Evolutionary conservation across 371 early-diverging fungal species (phyloP), one percentile per base, ranked within the genome.

Genomic region (Circinella minor): DNA sequence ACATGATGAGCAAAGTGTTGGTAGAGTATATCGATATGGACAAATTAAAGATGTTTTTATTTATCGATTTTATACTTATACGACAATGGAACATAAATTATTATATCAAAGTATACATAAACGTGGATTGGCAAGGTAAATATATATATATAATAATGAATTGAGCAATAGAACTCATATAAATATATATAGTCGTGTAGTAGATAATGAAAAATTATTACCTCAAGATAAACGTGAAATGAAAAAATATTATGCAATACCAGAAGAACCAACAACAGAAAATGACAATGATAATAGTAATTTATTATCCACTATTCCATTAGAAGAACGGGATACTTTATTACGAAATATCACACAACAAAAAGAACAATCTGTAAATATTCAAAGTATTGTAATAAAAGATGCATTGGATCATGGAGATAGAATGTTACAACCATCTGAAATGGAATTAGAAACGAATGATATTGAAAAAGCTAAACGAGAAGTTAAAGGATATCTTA

Each of bases 1-100:
- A n/a, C 71, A 90, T 73, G 95, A 95, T 74, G 90, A 97, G 51
- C 98, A 98, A 78, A 95, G 94, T 10, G 89, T 96, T 57, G 95
- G 94, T 3, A 82, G 96, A 36, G 80, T 88, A 11, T 89, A 88
- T 65, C 84, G 89, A 36, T 81, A 84, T 65, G 89, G 89, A 3
- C 89, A 89, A 63, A 77, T 69, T 2, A 85, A 81, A 38, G 80
- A 80, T 8, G 88, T 88, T 0, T 77, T 71, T 68, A 79, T 86
- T n/a, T 77, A 85, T 39, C 77, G 87, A n/a, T 73, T 88, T 18
- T 72, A 82, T 27, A 84, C 86, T 7, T 69, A 80, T 66, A 75
- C 74, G 9, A 74, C 81, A 0, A 82, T 86, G 11, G 89, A 88
- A 74, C 69, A 76, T 46, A 49, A 57, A 8, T 61, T 75, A 6